A percentile compares a stretch with the other conserved stretches of the same genome.
phyloP scores from a whole-genome alignment of 768 basidiomycete genomes.

The Panaeolus cyanescens region DNA sequence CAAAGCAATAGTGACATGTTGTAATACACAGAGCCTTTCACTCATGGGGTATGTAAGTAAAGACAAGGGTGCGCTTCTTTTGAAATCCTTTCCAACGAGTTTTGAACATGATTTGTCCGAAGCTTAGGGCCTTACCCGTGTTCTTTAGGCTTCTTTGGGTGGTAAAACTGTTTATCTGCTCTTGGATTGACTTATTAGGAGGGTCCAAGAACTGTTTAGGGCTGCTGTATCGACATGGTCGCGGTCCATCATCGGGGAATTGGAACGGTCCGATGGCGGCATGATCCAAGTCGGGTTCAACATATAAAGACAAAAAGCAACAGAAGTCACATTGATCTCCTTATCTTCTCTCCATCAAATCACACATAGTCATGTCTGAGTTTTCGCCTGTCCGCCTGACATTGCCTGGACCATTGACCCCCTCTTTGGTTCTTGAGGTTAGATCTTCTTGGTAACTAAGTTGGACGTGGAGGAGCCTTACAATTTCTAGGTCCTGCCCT shows the following conservation, averaged over 20 bases:
- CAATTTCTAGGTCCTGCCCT: conserved; percentile 55
- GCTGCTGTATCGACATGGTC: background rate
- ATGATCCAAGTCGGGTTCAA: conserved; percentile 1
- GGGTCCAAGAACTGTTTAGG: background rate
- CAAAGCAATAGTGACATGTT: no score
- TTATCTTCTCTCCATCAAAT: conserved; percentile 3
- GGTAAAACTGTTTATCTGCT: background rate
- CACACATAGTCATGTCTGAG: conserved; percentile 37
- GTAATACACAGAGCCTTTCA: no score
- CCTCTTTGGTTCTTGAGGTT: conserved; percentile 66
- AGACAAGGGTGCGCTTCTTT: no score
- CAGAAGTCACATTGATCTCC: background rate
- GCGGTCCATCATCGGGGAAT: background rate
- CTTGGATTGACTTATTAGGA: background rate
- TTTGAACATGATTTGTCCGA: no score
- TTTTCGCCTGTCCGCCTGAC: conserved; percentile 56
- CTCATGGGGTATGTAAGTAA: no score
- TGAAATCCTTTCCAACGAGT: no score
- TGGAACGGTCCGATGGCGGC: conserved; percentile 1
- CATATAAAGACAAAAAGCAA: background rate
- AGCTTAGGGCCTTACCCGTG: no score
- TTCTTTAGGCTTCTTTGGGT: no score
- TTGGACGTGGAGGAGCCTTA: conserved; percentile 9
- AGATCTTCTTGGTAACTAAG: background rate
- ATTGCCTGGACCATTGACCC: conserved; percentile 51